Base-by-base conservation (phyloP, 495 filamentous ascomycete species). In the Talaromyces proteolyticus region DNA sequence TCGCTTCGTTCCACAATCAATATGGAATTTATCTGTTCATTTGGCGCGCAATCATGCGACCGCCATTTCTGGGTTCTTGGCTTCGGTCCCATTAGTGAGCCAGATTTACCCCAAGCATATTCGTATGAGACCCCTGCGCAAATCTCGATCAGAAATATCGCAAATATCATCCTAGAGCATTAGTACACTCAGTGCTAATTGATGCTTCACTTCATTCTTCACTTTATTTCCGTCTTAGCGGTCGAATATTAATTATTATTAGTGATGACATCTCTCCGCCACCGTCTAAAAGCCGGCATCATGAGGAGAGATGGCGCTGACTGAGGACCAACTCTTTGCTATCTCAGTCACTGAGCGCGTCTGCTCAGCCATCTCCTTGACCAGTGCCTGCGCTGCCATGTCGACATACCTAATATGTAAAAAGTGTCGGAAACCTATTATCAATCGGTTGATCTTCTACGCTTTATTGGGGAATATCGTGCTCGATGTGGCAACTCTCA, bases 401-500 rank as follows among this genome's bases (percentile, higher is more conserved):
- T 29, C 26, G 26, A 12, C 26, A 29, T 29, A 29, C 12, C 26
- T 29, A 29, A 5, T 29, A 29, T 6, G 5, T 29, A 29, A 29
- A 12, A 29, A 5, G 26, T 29, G 26, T 42, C 67, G 84, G 51
- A 91, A 91, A 66, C 88, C 89, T 14, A 29, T 29, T 29, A 90
- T 95, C 67, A 94, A 93, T 57, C 79, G 89, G 4, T 70, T 95
- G 3, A 79, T 91, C 11, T 93, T 94, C 64, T 91, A 84, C 58
- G 89, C 89, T 2, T 85, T 83, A 5, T 88, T 89, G 57, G 89
- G 89, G 23, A 95, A 95, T 58, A 73, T 92, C 34, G 71, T 89
- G 65, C 82, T 84, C 42, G 92, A 88, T 63, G 74, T 91, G 12
- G 89, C 84, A 3, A 89, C 88, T 1, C 61, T 93, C 23, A 87